phyloP scores from a whole-genome alignment of 371 early-diverging fungal species.

The Umbelopsis sp. region DNA sequence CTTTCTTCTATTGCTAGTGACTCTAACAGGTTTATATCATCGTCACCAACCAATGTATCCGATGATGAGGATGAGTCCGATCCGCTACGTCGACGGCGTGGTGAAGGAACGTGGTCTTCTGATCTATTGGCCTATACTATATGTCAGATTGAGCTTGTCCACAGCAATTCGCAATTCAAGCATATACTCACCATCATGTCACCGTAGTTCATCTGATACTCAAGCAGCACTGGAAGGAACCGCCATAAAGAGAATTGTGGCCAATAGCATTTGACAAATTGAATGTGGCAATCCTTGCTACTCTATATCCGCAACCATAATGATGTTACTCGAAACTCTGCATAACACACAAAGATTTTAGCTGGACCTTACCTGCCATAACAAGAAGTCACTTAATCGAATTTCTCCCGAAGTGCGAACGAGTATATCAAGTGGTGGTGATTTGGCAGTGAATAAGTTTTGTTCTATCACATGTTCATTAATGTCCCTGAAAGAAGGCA shows the following conservation, averaged over 20 bases:
- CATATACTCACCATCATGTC: slow-evolving; percentile 7
- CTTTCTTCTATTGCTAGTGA: neutral
- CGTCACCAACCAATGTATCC: slow-evolving; percentile 4
- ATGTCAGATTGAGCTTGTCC: neutral
- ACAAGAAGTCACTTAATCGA: slow-evolving; percentile 95
- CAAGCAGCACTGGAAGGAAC: slow-evolving; percentile 79
- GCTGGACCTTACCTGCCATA: slow-evolving; percentile 81
- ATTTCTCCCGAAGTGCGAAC: slow-evolving; percentile 98
- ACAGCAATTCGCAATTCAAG: neutral
- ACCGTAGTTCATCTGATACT: slow-evolving; percentile 70
- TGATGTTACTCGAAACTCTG: neutral
- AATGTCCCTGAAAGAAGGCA: slow-evolving; percentile 57
- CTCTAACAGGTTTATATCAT: neutral
- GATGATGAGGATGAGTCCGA: slow-evolving; percentile 12
- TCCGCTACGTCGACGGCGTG: neutral
- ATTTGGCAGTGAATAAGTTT: slow-evolving; percentile 69
- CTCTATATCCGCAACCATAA: slow-evolving; percentile 27
- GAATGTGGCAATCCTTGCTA: slow-evolving; percentile 72
- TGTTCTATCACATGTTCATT: slow-evolving; percentile 63
- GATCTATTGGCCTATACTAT: neutral
- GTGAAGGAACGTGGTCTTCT: neutral
- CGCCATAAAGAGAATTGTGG: slow-evolving; percentile 93
- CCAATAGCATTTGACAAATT: slow-evolving; percentile 90
- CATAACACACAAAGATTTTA: neutral
- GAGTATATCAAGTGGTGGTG: slow-evolving; percentile 90